phyloP scores from a whole-genome alignment of 495 filamentous ascomycete species.

The Cairneyella variabilis region DNA sequence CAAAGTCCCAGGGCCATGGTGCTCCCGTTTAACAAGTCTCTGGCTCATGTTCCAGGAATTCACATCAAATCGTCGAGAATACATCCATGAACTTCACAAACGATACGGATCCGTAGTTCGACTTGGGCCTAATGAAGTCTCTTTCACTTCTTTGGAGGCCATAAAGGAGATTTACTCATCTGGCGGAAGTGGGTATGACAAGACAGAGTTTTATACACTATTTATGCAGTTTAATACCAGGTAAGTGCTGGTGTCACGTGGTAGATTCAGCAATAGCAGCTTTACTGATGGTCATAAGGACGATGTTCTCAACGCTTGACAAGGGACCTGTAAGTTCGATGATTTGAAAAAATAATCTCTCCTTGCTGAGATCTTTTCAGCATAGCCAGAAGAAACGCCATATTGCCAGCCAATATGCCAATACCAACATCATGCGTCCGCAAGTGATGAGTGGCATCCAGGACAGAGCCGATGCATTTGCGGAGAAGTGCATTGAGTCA shows the following conservation, averaged over 20 bases:
- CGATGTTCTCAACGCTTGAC: constrained; percentile 20
- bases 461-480: constrained; percentile 48
- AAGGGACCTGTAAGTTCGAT: constrained; percentile 13
- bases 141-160: constrained; percentile 51
- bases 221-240: constrained; percentile 55
- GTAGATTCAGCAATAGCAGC: too few species aligned
- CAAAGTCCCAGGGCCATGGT: constrained; percentile 16
- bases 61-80: constrained; percentile 7
- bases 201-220: constrained; percentile 63
- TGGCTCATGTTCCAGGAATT: constrained; percentile 21
- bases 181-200: constrained; percentile 63
- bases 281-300: constrained; percentile 12
- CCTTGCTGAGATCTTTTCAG: constrained; percentile 6
- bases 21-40: constrained; percentile 4
- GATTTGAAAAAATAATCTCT: neutral
- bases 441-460: constrained; percentile 49
- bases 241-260: too few species aligned
- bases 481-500: constrained; percentile 42
- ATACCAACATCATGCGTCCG: constrained; percentile 56
- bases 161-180: constrained; percentile 65
- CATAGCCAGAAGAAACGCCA: constrained; percentile 49
- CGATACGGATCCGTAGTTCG: constrained; percentile 46
- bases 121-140: constrained; percentile 55
- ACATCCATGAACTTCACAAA: constrained; percentile 38
- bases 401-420: constrained; percentile 62